Base-by-base conservation (phyloP, 2,329 filamentous ascomycete species). In the Aspergillus sp. region DNA sequence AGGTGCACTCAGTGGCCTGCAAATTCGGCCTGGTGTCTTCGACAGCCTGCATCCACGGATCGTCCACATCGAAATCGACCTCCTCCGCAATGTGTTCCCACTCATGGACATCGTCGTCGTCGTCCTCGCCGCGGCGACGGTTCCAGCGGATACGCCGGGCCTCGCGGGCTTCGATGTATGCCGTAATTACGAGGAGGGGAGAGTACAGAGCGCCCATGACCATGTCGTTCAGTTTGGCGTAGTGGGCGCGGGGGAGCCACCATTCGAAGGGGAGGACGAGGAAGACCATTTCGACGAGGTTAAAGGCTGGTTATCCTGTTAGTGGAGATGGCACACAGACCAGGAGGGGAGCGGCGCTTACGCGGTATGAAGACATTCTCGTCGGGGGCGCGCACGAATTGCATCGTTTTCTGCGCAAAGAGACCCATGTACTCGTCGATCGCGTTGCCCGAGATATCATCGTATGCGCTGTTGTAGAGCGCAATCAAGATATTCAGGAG, bases 311-410 rank as follows among this genome's bases (percentile, higher is more conserved):
- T 25, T 16, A 33, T 15, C 8, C 14, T 24, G 2, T 24, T 24
- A n/a, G 31, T 29, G 24, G 37, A 30, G 15, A 10, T 27, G 10
- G 15, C 10, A 11, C 26, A n/a, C 8, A 11, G n/a, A 3, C 4
- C 19, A 33, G 12, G 12, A 20, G 15, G 4, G 14, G 33, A n/a
- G 8, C 8, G 19, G 15, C 8, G 49, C 61, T 44, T 51, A 67
- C 64, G 91, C 0, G 91, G 80, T 50, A 98, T 94, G 62, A 91
- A 98, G 34, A 98, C 91, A 47, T 98, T 98, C 59, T 98, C 91
- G 49, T 98, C 91, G 0, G 91, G 91, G 0, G 91, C 91, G 30
- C 91, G 84, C 12, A 96, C 85, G 51, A 95, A 98, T 51, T 93
- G 86, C 73, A 96, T 85, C 0, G 91, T 95, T 62, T 94, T 94